phyloP scores from a whole-genome alignment of 176 grass and related monocot species.

The Puccinellia tenuiflora region DNA sequence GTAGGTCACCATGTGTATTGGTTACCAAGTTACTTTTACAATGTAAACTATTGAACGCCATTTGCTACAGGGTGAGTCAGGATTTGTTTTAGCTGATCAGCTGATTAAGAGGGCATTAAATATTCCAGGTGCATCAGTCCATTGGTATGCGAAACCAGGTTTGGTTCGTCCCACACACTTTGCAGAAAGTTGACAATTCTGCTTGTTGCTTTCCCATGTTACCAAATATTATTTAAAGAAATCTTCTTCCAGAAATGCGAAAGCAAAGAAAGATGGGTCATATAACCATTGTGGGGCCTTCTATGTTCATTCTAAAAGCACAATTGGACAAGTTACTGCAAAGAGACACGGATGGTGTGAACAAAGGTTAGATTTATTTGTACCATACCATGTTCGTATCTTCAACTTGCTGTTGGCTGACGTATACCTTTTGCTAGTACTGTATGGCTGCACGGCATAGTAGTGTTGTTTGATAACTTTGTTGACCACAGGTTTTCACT shows the following conservation, averaged over 20 bases:
- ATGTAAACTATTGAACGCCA: not conserved
- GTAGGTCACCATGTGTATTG: not conserved
- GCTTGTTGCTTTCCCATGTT: constrained; percentile 15
- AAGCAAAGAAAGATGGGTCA: constrained; percentile 93
- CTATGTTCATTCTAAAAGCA: constrained; percentile 53
- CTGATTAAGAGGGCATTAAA: constrained; percentile 65
- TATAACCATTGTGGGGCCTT: constrained; percentile 91
- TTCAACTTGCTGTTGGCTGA: not conserved
- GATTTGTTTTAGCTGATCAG: constrained; percentile 58
- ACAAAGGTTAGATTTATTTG: constrained; percentile 19
- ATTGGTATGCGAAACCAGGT: constrained; percentile 98
- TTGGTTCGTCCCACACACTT: constrained; percentile 19
- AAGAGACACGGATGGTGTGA: constrained; percentile 18
- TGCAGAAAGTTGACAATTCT: not conserved
- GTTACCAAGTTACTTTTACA: not conserved
- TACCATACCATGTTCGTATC: not conserved
- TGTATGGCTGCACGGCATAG: not conserved
- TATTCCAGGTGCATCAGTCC: constrained; percentile 69
- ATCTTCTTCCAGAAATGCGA: constrained; percentile 61
- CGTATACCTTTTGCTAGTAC: not conserved
- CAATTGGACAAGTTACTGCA: constrained; percentile 57
- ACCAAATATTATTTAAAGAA: constrained; percentile 2
- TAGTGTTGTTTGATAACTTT: not conserved
- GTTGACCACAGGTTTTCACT: not conserved
- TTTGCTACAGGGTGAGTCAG: constrained; percentile 57